Evolutionary conservation across 2,329 filamentous ascomycete species (phyloP).

Genomic region (Pseudophaeomoniella oleicola): DNA sequence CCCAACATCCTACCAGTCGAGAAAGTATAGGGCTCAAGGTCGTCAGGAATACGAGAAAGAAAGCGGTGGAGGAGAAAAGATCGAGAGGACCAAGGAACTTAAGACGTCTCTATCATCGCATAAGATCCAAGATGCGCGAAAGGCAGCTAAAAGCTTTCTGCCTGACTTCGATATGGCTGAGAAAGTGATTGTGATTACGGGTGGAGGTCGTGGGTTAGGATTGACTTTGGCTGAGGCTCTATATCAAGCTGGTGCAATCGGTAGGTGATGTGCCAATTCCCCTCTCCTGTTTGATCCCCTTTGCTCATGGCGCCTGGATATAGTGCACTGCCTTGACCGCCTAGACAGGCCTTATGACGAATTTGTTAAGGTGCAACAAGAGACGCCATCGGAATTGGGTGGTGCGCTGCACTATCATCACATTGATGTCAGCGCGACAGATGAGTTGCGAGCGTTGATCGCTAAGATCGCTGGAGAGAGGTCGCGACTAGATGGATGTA

Average conservation of each 20-base stretch:
- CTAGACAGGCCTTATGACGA: constrained; percentile 27
- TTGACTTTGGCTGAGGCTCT: constrained; percentile 30
- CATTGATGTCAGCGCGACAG: constrained; percentile 24
- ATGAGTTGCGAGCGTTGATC: constrained; percentile 20
- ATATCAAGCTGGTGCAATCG: constrained; percentile 32
- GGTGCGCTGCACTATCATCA: constrained; percentile 30
- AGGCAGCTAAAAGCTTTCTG: constrained; percentile 12
- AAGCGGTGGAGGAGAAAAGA: neutral
- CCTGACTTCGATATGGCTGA: constrained; percentile 27
- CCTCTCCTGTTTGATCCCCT: too few species aligned
- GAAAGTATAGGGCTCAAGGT: too few species aligned
- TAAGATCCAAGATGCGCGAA: neutral
- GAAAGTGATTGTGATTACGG: constrained; percentile 27
- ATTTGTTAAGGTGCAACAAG: constrained; percentile 24
- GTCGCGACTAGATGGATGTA: constrained; percentile 23
- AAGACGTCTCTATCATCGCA: neutral
- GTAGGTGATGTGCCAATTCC: constrained; percentile 17
- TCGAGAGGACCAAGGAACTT: neutral
- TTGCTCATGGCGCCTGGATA: too few species aligned
- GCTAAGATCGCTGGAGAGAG: constrained; percentile 19
- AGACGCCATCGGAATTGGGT: constrained; percentile 19
- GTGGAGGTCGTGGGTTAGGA: constrained; percentile 28
- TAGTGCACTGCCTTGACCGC: constrained; percentile 34
- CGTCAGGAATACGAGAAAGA: too few species aligned
- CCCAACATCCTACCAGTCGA: too few species aligned